A percentile compares a stretch with the other conserved stretches of the same genome.
Conservation (phyloP, 495 filamentous ascomycete species). For the Aspergillus conjunctus region DNA sequence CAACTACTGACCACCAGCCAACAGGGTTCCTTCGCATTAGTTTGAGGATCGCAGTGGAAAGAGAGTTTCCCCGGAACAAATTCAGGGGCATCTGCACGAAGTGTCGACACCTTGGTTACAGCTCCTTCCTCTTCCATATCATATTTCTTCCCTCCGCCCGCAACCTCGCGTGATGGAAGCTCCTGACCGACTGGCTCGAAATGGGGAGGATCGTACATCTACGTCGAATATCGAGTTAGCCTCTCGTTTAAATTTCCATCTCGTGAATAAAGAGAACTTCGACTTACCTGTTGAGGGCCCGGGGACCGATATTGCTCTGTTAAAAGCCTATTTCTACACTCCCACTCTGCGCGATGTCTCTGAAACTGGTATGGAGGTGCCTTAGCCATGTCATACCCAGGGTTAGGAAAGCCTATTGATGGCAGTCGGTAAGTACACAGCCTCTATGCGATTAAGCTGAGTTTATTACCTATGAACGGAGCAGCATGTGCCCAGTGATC, state of each 20-base stretch:
- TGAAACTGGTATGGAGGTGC: not conserved
- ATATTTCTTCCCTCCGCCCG: not conserved
- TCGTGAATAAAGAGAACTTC: not conserved
- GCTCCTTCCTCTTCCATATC: conserved; percentile 1
- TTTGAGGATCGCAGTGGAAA: not conserved
- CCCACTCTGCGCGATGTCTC: conserved; percentile 1
- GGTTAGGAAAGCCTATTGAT: not conserved
- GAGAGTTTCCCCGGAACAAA: conserved; percentile 24
- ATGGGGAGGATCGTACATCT: conserved; percentile 15
- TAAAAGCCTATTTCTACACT: conserved; percentile 17
- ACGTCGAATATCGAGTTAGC: not conserved
- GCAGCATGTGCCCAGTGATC: not conserved
- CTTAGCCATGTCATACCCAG: not conserved
- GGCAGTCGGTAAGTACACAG: not conserved
- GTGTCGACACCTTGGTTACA: not conserved
- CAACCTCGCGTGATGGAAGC: not conserved
- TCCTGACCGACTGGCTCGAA: not conserved
- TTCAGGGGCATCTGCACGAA: conserved; percentile 29
- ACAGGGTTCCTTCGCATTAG: conserved; percentile 6
- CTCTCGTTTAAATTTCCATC: not conserved
- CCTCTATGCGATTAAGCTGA: not conserved
- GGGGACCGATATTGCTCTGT: conserved; percentile 24
- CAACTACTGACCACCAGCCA: conserved; percentile 20
- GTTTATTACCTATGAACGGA: not conserved
- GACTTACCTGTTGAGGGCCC: conserved; percentile 24